These are phyloP conservation scores for Ogataea nakhonphanomensis DNA, from an alignment of 805 yeast species.

Conservation along the genomic window DNA sequence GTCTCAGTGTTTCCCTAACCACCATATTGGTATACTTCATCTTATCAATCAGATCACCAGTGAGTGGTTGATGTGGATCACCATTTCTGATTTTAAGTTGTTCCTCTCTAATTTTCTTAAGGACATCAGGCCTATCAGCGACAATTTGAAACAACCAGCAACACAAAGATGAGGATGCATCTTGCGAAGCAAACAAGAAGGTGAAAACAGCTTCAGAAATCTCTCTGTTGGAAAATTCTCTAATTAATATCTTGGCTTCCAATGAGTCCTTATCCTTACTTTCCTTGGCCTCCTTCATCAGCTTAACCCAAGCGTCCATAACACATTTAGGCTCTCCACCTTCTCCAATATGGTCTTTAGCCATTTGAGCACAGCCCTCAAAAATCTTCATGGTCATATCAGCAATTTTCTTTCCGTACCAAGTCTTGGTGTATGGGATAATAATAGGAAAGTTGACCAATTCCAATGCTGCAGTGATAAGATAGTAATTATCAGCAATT, in stretches of 20 bases:
- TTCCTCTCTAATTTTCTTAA: conserved; percentile 83
- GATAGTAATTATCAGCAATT: conserved; percentile 89
- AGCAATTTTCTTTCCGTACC: conserved; percentile 95
- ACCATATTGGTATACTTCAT: conserved; percentile 90
- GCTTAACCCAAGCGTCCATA: conserved; percentile 91
- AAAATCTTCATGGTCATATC: conserved; percentile 92
- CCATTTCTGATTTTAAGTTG: conserved; percentile 79
- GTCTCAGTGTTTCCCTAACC: conserved; percentile 87
- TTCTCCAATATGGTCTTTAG: conserved; percentile 72
- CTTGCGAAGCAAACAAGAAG: conserved; percentile 95
- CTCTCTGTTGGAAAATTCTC: conserved; percentile 86
- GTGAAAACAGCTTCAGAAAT: conserved; percentile 96
- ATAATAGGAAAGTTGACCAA: conserved; percentile 97
- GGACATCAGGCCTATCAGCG: conserved; percentile 93
- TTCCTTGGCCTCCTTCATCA: conserved; percentile 73
- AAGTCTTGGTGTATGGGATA: conserved; percentile 91
- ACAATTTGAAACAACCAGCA: conserved; percentile 98
- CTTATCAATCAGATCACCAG: conserved; percentile 70
- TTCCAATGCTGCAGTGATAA: conserved; percentile 93
- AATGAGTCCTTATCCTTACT: conserved; percentile 41
- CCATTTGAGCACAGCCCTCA: conserved; percentile 81
- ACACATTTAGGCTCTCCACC: conserved; percentile 84
- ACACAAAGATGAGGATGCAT: conserved; percentile 94
- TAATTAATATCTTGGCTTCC: conserved; percentile 57
- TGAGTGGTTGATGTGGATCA: conserved; percentile 60